phyloP scores from a whole-genome alignment of 1,284 basidiomycete species.

The Meira nashicola region DNA sequence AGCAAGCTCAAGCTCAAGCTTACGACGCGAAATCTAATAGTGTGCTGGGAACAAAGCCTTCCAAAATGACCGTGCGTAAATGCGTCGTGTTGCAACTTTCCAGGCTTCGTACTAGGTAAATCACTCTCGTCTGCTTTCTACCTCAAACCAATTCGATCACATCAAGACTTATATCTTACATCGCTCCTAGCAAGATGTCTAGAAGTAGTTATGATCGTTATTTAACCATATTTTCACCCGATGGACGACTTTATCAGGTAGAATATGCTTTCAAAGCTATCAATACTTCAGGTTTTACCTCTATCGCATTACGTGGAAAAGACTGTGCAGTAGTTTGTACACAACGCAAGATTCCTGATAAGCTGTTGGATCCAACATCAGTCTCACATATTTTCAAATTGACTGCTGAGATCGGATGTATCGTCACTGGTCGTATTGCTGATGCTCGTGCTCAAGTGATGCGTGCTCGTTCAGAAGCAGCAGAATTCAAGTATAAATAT shows the following conservation, averaged over 20 bases:
- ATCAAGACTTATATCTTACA: neutral
- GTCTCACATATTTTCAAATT: slow-evolving; percentile 95
- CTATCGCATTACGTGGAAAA: slow-evolving; percentile 85
- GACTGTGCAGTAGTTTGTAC: slow-evolving; percentile 93
- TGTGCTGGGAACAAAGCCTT: neutral
- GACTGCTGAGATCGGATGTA: slow-evolving; percentile 92
- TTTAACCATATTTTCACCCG: slow-evolving; percentile 69
- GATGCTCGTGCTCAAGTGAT: slow-evolving; percentile 73
- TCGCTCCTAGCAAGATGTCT: slow-evolving; percentile 32
- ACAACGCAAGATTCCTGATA: slow-evolving; percentile 98
- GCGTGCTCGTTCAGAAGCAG: slow-evolving; percentile 84
- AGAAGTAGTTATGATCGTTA: slow-evolving; percentile 51
- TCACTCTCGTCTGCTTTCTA: neutral
- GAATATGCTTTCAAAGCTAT: slow-evolving; percentile 98
- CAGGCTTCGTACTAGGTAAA: too few relatives aligned
- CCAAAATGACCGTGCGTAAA: too few relatives aligned
- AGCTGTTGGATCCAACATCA: slow-evolving; percentile 88
- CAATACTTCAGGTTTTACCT: slow-evolving; percentile 89
- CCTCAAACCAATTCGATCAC: too few relatives aligned
- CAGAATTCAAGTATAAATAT: slow-evolving; percentile 87
- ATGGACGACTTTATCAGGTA: slow-evolving; percentile 62
- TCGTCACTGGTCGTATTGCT: slow-evolving; percentile 87
- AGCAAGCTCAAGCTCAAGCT: neutral
- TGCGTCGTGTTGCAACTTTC: neutral
- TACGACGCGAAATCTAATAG: neutral